Evolutionary conservation across 2,329 filamentous ascomycete genomes (phyloP), one percentile per base, ranked within the genome.

Genomic region (Mollisia scopiformis): DNA sequence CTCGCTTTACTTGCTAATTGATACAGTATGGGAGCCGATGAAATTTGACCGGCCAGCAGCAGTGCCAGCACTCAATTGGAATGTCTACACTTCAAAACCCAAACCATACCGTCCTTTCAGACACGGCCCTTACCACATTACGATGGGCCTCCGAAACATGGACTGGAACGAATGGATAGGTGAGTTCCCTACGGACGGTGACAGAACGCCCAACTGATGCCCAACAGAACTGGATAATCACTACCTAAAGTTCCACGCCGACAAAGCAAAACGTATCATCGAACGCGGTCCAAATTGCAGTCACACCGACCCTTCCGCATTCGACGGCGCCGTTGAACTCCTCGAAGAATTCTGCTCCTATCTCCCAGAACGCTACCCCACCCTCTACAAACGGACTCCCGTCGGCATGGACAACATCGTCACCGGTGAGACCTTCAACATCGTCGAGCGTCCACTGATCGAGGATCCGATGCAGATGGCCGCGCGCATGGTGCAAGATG

Each of bases 381-480:
- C 77, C 3, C 78, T 96, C 59, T 96, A 86, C 78, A 76, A 77
- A 54, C 82, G 83, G 30, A 92, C 88, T 0, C 69, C 78, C 1
- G 82, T 83, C 0, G 90, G 90, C 0, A 83, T 94, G 68, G 81
- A 86, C 65, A 96, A 95, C 72, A 72, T 88, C 16, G 81, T 86
- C 72, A 93, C 91, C 0, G 81, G 85, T 7, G 92, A 96, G 75
- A 79, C 75, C 8, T 91, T 95, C 77, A 84, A 93, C 73, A 86
- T 90, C 39, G 74, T 79, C 1, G 79, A 84, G 61, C 79, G 85
- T 0, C 88, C 88, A 0, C 79, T 93, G 5, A 74, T 77, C 1
- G 91, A 94, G 75, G 90, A 95, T 69, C 91, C 92, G 0, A 94
- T 96, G 88, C 82, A 84, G 61, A 90, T 87, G 69, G 86, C 82